Conservation (phyloP, 768 basidiomycete genomes). For the Leccinellum albellum region DNA sequence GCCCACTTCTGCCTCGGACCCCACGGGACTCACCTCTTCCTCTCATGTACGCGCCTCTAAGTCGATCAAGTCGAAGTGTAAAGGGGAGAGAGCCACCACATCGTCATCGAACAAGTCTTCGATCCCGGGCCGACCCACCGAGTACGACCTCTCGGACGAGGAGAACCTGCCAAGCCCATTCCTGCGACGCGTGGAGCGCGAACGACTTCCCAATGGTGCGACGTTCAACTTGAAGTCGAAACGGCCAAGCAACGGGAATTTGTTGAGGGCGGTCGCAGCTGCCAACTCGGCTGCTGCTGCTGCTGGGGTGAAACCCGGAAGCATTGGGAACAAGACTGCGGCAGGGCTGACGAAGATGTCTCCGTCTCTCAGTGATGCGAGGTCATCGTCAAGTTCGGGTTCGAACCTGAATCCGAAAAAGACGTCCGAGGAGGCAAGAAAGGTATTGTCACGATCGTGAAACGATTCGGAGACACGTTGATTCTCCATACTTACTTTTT, state of each 20-base stretch:
- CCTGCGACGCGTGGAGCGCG: slow-evolving; percentile 53
- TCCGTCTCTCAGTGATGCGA: slow-evolving; percentile 18
- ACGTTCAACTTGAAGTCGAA: slow-evolving; percentile 32
- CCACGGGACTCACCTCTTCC: slow-evolving; percentile 29
- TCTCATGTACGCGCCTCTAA: slow-evolving; percentile 18
- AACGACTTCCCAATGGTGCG: slow-evolving; percentile 16
- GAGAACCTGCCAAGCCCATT: slow-evolving; percentile 87
- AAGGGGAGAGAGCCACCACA: neutral
- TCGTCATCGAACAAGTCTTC: slow-evolving; percentile 17
- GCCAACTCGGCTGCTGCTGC: slow-evolving; percentile 45
- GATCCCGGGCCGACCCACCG: slow-evolving; percentile 30
- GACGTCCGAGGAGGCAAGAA: slow-evolving; percentile 46
- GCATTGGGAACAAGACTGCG: slow-evolving; percentile 4
- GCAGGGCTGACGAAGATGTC: slow-evolving; percentile 6
- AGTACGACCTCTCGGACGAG: slow-evolving; percentile 72
- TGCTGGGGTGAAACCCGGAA: slow-evolving; percentile 18
- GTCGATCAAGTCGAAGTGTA: slow-evolving; percentile 11
- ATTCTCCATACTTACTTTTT: neutral
- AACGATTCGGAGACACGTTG: neutral
- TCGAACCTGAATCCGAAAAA: slow-evolving; percentile 40
- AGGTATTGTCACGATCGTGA: slow-evolving; percentile 15
- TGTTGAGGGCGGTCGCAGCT: slow-evolving; percentile 57
- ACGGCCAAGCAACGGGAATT: slow-evolving; percentile 48
- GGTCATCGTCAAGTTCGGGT: slow-evolving; percentile 36
- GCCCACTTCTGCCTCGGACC: slow-evolving; percentile 40